Percentiles rank a stretch among this genome's conserved stretches.
Evolutionary conservation across 2,329 filamentous ascomycete genomes (phyloP).

Genomic region (Grosmannia penicillata): DNA sequence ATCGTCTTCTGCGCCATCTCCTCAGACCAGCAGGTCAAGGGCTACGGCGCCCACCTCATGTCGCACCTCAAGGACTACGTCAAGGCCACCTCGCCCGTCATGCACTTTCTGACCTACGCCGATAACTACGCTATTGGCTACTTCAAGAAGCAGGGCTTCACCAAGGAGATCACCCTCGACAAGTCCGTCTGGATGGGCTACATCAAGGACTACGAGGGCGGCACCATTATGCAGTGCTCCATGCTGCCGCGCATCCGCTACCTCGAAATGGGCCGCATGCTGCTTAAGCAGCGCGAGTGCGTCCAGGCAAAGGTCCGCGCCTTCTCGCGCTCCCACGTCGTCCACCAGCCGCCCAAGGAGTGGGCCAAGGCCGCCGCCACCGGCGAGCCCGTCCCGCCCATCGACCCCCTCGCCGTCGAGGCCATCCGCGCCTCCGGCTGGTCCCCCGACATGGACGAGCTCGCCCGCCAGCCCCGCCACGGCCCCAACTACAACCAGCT

Average conservation of each 20-base stretch:
- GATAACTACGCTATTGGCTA: slow-evolving; percentile 99
- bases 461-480: slow-evolving; percentile 86
- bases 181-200: slow-evolving; percentile 96
- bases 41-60: slow-evolving; percentile 96
- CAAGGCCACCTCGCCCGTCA: slow-evolving; percentile 88
- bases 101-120: slow-evolving; percentile 97
- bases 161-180: slow-evolving; percentile 91
- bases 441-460: slow-evolving; percentile 95
- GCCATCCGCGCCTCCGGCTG: slow-evolving; percentile 88
- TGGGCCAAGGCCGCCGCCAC: slow-evolving; percentile 52
- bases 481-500: slow-evolving; percentile 94
- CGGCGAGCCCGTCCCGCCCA: slow-evolving; percentile 51
- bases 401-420: slow-evolving; percentile 74
- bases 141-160: slow-evolving; percentile 98
- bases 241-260: slow-evolving; percentile 95
- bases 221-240: slow-evolving; percentile 97
- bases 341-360: slow-evolving; percentile 71
- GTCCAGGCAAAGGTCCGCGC: slow-evolving; percentile 91
- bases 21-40: slow-evolving; percentile 96
- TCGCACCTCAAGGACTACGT: slow-evolving; percentile 96
- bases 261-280: slow-evolving; percentile 81
- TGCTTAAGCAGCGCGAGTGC: slow-evolving; percentile 92
- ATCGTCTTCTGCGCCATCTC: slow-evolving; percentile 98
- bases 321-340: slow-evolving; percentile 74
- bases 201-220: slow-evolving; percentile 98